Base-by-base conservation (phyloP, 208 protist genomes). In the Crithidia bombi region DNA sequence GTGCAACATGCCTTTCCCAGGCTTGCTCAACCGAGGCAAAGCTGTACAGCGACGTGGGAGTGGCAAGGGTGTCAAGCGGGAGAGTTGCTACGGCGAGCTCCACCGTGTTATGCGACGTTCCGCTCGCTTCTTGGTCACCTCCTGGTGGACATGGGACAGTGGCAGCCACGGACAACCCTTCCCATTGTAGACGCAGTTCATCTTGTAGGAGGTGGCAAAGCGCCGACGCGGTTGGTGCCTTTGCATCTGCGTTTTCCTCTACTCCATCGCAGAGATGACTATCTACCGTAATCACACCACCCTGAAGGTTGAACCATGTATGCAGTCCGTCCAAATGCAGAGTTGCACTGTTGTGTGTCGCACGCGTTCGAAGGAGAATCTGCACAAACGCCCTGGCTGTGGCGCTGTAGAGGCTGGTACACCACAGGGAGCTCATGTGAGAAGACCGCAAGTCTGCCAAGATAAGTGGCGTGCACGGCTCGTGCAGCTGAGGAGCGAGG, bases 21-120 rank as follows among this genome's bases (percentile, higher is more conserved):
- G 78, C 72, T 7, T 33, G 39, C 50, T 89, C 84, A 0, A 86
- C 56, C 2, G 77, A 85, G 21, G 36, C 64, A 46, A 80, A 89
- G 51, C 84, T 86, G 65, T 82, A 73, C 7, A 82, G 43, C 10
- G 76, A 82, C 15, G 52, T 66, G 12, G 23, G 55, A 0, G 19
- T 32, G 28, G 47, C 10, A 10, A 64, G 44, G 36, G 39, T 12
- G 52, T 54, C 52, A 21, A 86, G 65, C n/a, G 66, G 68, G 17
- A 89, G 21, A 0, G 73, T 68, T 9, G 68, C 71, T 11, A 77
- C 64, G 19, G 64, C 71, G 14, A 14, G 19, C 63, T 26, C 14
- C 43, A 5, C 41, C 1, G 19, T 21, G 7, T 26, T 12, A n/a
- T 4, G 32, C 19, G 35, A 14, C 19, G 2, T n/a, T n/a, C n/a